Evolutionary conservation across 2,329 filamentous ascomycete genomes (phyloP), one percentile per base, ranked within the genome.

Genomic region (Colletotrichum australisinense): DNA sequence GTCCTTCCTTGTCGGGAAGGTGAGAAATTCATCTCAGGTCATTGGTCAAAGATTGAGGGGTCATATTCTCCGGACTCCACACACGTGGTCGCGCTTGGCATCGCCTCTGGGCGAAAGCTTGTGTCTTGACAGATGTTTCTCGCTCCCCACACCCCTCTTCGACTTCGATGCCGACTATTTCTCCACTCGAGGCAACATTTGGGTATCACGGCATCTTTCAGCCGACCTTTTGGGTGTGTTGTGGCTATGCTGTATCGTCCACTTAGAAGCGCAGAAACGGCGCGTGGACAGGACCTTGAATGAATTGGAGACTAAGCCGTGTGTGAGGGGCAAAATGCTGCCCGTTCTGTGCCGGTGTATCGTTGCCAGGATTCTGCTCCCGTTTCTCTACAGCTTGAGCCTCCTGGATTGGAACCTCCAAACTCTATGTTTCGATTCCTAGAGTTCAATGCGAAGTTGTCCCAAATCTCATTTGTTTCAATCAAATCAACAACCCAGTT

Each of bases 81-180:
- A 52, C 64, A 68, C 69, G 69, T 63, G 69, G 56, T 57, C 2
- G 16, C 11, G 52, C 63, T 72, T 64, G 65, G 65, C 69, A 69
- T 69, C 38, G 58, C n/a, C 22, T 52, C 52, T 59, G 58, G 69
- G 52, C 65, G 24, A 71, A 72, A 69, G 69, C 69, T 72, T 72
- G 69, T n/a, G 26, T 63, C 11, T 2, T 49, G 42, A 49, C 42
- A 49, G 42, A 6, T 28, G 26, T 38, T 35, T 49, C 49, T 35
- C 35, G 16, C 35, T n/a, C 22, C n/a, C 12, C 30, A n/a, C 42
- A 49, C 42, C 42, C 42, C 19, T 49, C 42, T 42, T 42, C 5
- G 38, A 49, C 42, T 11, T 49, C 19, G 19, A 49, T 49, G 42
- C 42, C 42, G 42, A 22, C 19, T 49, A 49, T 22, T 49, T n/a